phyloP scores from a whole-genome alignment of 2,329 filamentous ascomycete species.

The Madurella fahalii region DNA sequence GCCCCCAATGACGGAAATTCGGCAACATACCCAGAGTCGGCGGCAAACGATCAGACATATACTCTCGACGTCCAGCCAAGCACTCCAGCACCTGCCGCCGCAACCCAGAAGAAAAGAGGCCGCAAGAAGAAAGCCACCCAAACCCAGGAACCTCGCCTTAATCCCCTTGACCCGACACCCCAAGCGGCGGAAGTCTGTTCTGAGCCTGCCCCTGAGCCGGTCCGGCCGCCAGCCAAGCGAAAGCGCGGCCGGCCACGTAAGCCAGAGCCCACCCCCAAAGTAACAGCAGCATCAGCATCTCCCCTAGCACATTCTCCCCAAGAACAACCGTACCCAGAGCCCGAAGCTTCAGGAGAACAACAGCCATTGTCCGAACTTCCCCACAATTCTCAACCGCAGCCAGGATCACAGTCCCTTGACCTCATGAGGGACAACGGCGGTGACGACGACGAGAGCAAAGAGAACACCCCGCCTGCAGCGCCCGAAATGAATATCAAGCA shows the following conservation, averaged over 20 bases:
- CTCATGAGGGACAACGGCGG: background rate
- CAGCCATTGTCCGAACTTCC: constrained; percentile 3
- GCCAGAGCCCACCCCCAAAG: constrained; percentile 20
- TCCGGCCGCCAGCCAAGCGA: constrained; percentile 27
- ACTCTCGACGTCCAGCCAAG: background rate
- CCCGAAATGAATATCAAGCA: background rate
- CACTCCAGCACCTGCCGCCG: constrained; percentile 5
- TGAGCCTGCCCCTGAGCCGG: background rate
- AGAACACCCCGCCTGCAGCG: background rate
- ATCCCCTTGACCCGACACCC: background rate
- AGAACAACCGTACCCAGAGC: background rate
- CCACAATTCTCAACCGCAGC: constrained; percentile 2
- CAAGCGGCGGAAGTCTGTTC: background rate
- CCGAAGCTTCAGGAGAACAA: background rate
- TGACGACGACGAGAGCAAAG: constrained; percentile 7
- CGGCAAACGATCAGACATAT: background rate
- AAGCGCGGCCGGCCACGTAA: constrained; percentile 44
- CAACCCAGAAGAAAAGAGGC: constrained; percentile 28
- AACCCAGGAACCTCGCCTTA: constrained; percentile 1
- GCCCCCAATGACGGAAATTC: background rate
- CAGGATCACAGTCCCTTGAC: background rate
- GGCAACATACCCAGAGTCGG: background rate
- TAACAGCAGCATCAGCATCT: background rate
- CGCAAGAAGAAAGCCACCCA: constrained; percentile 27
- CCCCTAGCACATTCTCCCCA: background rate